phyloP scores from a whole-genome alignment of 2,329 filamentous ascomycete genomes.

The Simplicillium aogashimaense region DNA sequence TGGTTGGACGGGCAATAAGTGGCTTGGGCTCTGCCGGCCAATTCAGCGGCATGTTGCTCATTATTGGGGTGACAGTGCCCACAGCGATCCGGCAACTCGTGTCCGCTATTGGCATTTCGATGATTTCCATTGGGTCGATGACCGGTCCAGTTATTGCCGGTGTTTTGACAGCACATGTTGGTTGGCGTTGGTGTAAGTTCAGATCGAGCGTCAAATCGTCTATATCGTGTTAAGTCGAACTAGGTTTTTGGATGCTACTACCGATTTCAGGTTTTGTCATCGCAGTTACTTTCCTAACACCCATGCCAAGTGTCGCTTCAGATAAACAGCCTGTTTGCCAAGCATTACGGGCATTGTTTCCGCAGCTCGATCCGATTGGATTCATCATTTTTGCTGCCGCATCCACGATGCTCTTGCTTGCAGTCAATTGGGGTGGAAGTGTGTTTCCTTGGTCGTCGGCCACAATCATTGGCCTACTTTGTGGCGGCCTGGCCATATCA shows the following conservation, averaged over 20 bases:
- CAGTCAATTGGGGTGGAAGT: constrained; percentile 18
- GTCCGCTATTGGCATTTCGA: constrained; percentile 2
- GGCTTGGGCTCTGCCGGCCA: constrained; percentile 3
- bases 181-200: constrained; percentile 7
- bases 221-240: not conserved
- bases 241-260: constrained; percentile 5
- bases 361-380: constrained; percentile 23
- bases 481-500: constrained; percentile 4
- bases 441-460: constrained; percentile 33
- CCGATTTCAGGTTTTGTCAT: constrained; percentile 1
- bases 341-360: not conserved
- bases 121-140: constrained; percentile 5
- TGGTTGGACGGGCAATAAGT: constrained; percentile 4
- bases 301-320: no score
- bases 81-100: not conserved
- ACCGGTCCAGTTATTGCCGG: constrained; percentile 5
- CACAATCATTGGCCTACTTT: constrained; percentile 29
- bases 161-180: constrained; percentile 2
- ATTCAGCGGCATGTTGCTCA: constrained; percentile 4
- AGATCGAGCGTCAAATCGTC: not conserved
- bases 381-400: constrained; percentile 31
- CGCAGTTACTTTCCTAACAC: not conserved
- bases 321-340: no score
- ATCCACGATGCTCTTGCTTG: constrained; percentile 35
- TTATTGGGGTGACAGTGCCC: constrained; percentile 1